Conservation (phyloP, 139 green algal species). For the Micractinium sp. region DNA sequence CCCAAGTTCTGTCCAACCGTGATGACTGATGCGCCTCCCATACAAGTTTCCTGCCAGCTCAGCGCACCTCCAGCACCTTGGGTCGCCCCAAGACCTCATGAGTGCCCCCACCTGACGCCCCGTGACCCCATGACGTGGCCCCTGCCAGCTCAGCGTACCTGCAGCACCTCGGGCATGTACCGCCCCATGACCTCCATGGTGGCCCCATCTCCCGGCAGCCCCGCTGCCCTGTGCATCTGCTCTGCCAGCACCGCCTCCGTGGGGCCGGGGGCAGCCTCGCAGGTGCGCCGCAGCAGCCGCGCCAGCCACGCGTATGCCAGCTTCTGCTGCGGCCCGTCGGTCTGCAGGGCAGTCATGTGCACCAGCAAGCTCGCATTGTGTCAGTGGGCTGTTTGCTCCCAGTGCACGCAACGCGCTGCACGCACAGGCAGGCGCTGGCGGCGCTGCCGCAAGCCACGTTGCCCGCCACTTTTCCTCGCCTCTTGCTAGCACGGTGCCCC, state of each 20-base stretch:
- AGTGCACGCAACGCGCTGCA: neutral
- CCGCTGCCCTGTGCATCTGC: conserved; percentile 22
- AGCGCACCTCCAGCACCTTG: no score
- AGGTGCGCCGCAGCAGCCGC: conserved; percentile 4
- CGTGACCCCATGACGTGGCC: no score
- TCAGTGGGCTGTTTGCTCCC: neutral
- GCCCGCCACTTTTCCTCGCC: neutral
- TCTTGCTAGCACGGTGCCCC: no score
- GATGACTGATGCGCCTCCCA: no score
- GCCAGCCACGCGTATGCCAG: conserved; percentile 14
- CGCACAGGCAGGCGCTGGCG: neutral
- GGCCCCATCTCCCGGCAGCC: conserved; percentile 4
- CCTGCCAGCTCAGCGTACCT: neutral
- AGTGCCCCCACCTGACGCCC: no score
- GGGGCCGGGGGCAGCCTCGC: conserved; percentile 14
- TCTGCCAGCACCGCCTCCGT: conserved; percentile 42
- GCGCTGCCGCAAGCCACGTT: neutral
- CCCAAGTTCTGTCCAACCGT: no score
- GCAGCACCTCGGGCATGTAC: conserved; percentile 30
- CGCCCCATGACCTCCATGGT: conserved; percentile 30
- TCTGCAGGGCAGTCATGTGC: neutral
- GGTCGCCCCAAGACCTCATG: no score
- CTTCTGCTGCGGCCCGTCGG: neutral
- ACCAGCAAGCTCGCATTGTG: neutral
- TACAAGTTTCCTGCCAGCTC: no score